phyloP scores from a whole-genome alignment of 495 filamentous ascomycete genomes.

The Cenococcum geophilum region DNA sequence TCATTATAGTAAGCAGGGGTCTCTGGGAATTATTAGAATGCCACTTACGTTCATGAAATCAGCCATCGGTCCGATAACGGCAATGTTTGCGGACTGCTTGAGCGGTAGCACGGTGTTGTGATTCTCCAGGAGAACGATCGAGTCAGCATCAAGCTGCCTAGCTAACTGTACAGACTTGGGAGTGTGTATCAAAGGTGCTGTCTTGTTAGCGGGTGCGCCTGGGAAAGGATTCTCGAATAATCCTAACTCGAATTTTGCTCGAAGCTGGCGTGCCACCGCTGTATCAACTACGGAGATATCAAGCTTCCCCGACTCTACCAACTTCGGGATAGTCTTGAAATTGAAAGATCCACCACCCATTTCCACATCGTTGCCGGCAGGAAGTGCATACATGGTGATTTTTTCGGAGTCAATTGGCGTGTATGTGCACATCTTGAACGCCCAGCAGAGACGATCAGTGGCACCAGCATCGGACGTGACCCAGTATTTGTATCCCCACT shows the following conservation, averaged over 20 bases:
- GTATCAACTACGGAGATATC: slow-evolving; percentile 51
- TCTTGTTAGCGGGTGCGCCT: slow-evolving; percentile 48
- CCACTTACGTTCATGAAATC: slow-evolving; percentile 59
- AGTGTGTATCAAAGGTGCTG: slow-evolving; percentile 53
- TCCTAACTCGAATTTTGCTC: slow-evolving; percentile 59
- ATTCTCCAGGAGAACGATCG: slow-evolving; percentile 75
- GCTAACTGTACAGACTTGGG: slow-evolving; percentile 62
- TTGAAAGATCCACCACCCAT: slow-evolving; percentile 66
- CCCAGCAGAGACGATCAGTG: slow-evolving; percentile 57
- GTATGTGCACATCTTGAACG: slow-evolving; percentile 55
- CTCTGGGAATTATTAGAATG: background rate
- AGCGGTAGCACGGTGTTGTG: slow-evolving; percentile 59
- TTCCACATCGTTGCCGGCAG: slow-evolving; percentile 61
- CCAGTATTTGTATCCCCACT: slow-evolving; percentile 65
- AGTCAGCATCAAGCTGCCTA: slow-evolving; percentile 60
- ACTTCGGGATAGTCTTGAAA: slow-evolving; percentile 57
- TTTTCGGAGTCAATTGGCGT: slow-evolving; percentile 55
- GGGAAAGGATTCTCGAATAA: slow-evolving; percentile 62
- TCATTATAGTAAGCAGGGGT: slow-evolving; percentile 37
- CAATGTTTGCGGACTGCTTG: slow-evolving; percentile 53
- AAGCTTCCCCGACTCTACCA: slow-evolving; percentile 54
- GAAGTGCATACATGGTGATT: slow-evolving; percentile 51
- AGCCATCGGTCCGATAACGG: slow-evolving; percentile 71
- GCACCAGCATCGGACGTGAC: slow-evolving; percentile 54
- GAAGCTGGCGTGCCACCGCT: slow-evolving; percentile 57